Percentiles rank a stretch among this genome's conserved stretches.
Conservation (phyloP, 495 filamentous ascomycete species). For the Echria macrotheca region DNA sequence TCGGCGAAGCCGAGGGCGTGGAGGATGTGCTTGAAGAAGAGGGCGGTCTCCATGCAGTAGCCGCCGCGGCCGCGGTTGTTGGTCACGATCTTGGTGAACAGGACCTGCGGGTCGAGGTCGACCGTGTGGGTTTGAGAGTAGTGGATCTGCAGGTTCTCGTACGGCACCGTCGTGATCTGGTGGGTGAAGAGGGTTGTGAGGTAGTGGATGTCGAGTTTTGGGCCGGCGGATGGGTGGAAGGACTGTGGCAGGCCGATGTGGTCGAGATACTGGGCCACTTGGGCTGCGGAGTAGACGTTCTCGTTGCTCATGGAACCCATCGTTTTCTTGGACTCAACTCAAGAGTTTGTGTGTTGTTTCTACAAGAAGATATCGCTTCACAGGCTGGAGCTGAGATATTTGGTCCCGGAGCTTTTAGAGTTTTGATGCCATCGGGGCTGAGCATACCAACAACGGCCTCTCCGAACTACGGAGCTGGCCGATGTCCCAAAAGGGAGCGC, state of each 20-base stretch:
- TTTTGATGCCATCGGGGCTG: too few species aligned
- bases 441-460: too few species aligned
- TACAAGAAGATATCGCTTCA: too few species aligned
- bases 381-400: too few species aligned
- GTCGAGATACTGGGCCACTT: constrained; percentile 22
- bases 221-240: constrained; percentile 24
- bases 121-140: constrained; percentile 43
- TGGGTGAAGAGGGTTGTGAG: constrained; percentile 43
- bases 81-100: constrained; percentile 59
- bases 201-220: constrained; percentile 25
- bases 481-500: too few species aligned
- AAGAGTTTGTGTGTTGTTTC: too few species aligned
- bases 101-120: constrained; percentile 44
- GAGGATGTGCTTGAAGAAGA: constrained; percentile 57
- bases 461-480: too few species aligned
- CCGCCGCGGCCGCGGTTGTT: constrained; percentile 53
- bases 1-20: constrained; percentile 50
- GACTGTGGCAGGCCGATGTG: constrained; percentile 24
- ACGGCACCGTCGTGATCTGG: constrained; percentile 57
- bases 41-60: constrained; percentile 65
- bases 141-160: constrained; percentile 58
- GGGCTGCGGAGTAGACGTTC: constrained; percentile 16
- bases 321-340: neutral
- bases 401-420: too few species aligned
- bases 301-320: neutral